Percentiles rank a stretch among this genome's conserved stretches.
These are phyloP conservation scores for Coniosporium tulheliwenetii DNA, from an alignment of 2,329 filamentous ascomycete species.

Conservation along the genomic window DNA sequence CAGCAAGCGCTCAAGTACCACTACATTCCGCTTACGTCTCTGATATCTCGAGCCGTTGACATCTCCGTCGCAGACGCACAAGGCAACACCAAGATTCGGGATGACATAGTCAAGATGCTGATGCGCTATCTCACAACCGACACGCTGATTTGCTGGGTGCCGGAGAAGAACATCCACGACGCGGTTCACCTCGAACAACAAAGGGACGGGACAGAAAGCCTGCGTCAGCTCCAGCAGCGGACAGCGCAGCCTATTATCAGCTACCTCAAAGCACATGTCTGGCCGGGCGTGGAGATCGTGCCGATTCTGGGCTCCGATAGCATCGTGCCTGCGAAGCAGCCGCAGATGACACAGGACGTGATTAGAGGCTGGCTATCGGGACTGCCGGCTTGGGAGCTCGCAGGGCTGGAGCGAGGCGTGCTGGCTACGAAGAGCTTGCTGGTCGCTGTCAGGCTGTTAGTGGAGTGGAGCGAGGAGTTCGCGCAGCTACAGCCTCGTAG, in stretches of 20 bases:
- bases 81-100: slow-evolving; percentile 37
- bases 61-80: slow-evolving; percentile 52
- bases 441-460: slow-evolving; percentile 58
- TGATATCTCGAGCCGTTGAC: slow-evolving; percentile 70
- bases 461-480: slow-evolving; percentile 74
- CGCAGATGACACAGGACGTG: slow-evolving; percentile 57
- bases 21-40: slow-evolving; percentile 77
- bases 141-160: slow-evolving; percentile 81
- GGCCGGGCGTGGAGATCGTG: slow-evolving; percentile 66
- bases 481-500: slow-evolving; percentile 27
- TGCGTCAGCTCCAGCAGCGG: slow-evolving; percentile 58
- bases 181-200: slow-evolving; percentile 29
- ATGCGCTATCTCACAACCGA: slow-evolving; percentile 87
- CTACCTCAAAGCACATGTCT: slow-evolving; percentile 57
- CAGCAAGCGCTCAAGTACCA: slow-evolving; percentile 77
- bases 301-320: slow-evolving; percentile 67
- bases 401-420: slow-evolving; percentile 69
- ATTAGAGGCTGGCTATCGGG: slow-evolving; percentile 63
- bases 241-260: slow-evolving; percentile 55
- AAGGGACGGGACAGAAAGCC: slow-evolving; percentile 29
- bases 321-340: slow-evolving; percentile 63
- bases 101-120: slow-evolving; percentile 49
- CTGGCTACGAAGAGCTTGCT: slow-evolving; percentile 80
- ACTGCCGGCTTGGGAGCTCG: slow-evolving; percentile 65
- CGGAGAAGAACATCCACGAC: slow-evolving; percentile 35